phyloP scores from a whole-genome alignment of 106 monocot genomes.

The Apostasia shenzhenica region DNA sequence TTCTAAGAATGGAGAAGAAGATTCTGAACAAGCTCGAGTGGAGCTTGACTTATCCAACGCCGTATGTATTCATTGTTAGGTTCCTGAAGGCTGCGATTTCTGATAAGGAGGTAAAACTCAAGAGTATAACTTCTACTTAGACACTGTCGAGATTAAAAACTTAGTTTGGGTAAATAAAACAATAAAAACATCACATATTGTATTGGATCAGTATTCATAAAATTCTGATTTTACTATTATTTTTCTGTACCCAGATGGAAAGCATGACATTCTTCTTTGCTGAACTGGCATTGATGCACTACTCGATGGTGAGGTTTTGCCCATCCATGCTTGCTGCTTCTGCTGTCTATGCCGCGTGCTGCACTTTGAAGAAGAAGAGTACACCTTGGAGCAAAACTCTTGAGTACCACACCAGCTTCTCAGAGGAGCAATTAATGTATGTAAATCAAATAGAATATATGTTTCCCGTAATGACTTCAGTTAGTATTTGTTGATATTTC shows the following conservation, averaged over 20 bases:
- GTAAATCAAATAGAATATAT: background rate
- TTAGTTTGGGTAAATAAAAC: too few relatives aligned
- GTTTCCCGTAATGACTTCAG: background rate
- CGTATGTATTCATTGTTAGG: slow-evolving; percentile 51
- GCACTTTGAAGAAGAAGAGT: slow-evolving; percentile 42
- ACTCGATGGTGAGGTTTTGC: slow-evolving; percentile 28
- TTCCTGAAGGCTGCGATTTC: slow-evolving; percentile 47
- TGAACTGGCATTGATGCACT: slow-evolving; percentile 56
- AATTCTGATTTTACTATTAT: too few relatives aligned
- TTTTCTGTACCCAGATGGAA: slow-evolving; percentile 25
- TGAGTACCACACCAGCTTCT: slow-evolving; percentile 39
- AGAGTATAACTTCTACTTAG: too few relatives aligned
- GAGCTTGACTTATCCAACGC: slow-evolving; percentile 65
- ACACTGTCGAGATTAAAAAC: too few relatives aligned
- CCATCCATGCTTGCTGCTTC: slow-evolving; percentile 60
- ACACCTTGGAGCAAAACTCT: slow-evolving; percentile 58
- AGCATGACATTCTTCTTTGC: slow-evolving; percentile 60
- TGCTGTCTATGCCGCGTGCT: slow-evolving; percentile 49
- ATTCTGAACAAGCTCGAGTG: slow-evolving; percentile 62
- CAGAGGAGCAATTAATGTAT: slow-evolving; percentile 43
- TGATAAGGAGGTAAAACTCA: slow-evolving; percentile 36
- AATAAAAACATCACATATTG: too few relatives aligned
- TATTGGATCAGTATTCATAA: too few relatives aligned
- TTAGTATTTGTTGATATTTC: background rate
- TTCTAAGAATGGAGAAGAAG: slow-evolving; percentile 47